Base-by-base conservation (phyloP, 352 stramenopile genomes). In the Globisporangium orthogonon region DNA sequence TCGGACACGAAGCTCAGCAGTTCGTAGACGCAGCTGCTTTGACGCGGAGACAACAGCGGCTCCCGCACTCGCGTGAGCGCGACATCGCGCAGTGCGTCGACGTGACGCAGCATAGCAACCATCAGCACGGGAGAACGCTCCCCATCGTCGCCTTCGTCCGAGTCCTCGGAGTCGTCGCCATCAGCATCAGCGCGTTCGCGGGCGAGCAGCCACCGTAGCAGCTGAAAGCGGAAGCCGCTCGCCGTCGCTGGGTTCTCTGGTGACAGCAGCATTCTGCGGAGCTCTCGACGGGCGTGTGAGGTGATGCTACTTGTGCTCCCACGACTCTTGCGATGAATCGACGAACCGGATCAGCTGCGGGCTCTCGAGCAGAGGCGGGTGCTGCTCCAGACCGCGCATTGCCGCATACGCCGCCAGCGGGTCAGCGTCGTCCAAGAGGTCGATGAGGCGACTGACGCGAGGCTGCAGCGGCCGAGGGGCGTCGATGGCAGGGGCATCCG, bases 221-320 rank as follows among this genome's bases (percentile, higher is more conserved):
- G 52, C 48, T 84, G 73, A 33, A 87, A 74, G 7, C 74, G 69
- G 51, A 76, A 81, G 17, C 70, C 69, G 54, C 64, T 70, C 52
- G 56, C 52, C 14, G 51, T 23, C 55, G 33, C 28, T 23, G 29
- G 45, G 17, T 33, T 30, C 7, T 41, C 13, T 51, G 49, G 35
- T 43, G 9, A 7, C 51, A 62, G 23, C 33, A 62, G 18, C 4
- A 57, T 50, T 15, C 57, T 62, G 37, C 18, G 15, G n/a, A 23
- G 23, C 23, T 23, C 23, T 23, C 18, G 37, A 52, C 17, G 40
- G 31, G 15, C 44, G 31, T 48, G 15, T 30, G 41, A 33, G 51
- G 23, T 1, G 23, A 23, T 23, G 1, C 23, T 23, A 23, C 23
- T 23, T 23, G 23, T 23, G 23, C 23, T 23, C 23, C 23, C 23